Evolutionary conservation across 129 eudicot genomes (phyloP), one percentile per base, ranked within the genome.

Genomic region (Silybum marianum): DNA sequence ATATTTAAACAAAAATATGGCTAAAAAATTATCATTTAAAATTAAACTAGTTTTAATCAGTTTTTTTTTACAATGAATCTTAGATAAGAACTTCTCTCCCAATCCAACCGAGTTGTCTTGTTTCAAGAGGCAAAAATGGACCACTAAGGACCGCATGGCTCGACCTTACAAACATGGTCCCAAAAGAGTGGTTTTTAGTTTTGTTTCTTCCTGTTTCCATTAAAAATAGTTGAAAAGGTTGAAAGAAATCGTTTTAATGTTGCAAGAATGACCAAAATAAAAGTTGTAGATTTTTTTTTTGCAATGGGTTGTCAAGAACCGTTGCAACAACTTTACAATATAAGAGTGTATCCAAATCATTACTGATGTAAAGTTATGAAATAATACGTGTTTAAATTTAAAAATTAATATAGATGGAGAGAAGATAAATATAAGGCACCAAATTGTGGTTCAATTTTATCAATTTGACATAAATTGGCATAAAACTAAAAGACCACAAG

Each of bases 91-190:
- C 5, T 36, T 80, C 38, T 72, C 38, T 23, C 9, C 46, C 32
- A 66, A 36, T 9, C 28, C 46, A 22, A 18, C 10, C 23, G 13
- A 23, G 65, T 80, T 40, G 72, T 80, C 62, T 80, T 11, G 83
- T 71, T 71, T 79, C 51, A 46, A 79, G 79, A 68, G 51, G 72
- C 0, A 0, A 2, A 51, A 74, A 74, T 74, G 75, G 73, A 66
- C 67, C 80, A 74, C 48, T 19, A 66, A 74, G 14, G 68, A 66
- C 74, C 62, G 54, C 67, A 22, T 79, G 58, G 65, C 66, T 66
- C 71, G 40, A 74, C 44, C 76, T 18, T 44, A 26, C 24, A 30
- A 67, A 7, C 28, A 75, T 75, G 85, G 76, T 75, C 85, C 85
- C 75, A 36, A 30, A 1, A 32, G 76, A 75, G 63, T 1, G 63